phyloP scores from a whole-genome alignment of 2,329 filamentous ascomycete genomes.

The Fusarium illudens region DNA sequence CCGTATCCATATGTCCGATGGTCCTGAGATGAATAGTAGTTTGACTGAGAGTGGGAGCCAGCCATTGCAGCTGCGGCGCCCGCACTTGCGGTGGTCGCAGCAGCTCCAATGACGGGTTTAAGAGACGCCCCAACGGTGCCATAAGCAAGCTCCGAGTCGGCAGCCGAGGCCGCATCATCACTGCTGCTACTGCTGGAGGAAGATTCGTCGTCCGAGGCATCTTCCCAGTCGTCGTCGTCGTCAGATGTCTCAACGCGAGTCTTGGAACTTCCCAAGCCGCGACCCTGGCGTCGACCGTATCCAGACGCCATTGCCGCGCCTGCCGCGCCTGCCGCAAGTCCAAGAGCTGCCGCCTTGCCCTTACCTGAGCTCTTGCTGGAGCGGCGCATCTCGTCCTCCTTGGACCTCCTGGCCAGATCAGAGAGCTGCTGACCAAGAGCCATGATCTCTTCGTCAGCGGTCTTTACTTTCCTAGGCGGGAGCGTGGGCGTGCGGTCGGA shows the following conservation, averaged over 20 bases:
- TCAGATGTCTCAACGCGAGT: conserved; percentile 48
- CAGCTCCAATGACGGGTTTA: conserved; percentile 36
- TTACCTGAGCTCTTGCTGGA: conserved; percentile 44
- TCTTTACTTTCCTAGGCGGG: conserved; percentile 42
- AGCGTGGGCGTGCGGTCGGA: conserved; percentile 25
- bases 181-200: conserved; percentile 41
- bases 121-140: conserved; percentile 42
- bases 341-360: conserved; percentile 33
- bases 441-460: conserved; percentile 66
- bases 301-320: conserved; percentile 52
- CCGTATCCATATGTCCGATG: conserved; percentile 46
- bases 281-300: conserved; percentile 49
- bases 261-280: conserved; percentile 54
- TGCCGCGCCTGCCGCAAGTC: conserved; percentile 49
- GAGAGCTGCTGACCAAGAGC: conserved; percentile 64
- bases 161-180: conserved; percentile 44
- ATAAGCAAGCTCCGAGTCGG: conserved; percentile 53
- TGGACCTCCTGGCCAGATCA: conserved; percentile 60
- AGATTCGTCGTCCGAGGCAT: conserved; percentile 59
- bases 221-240: conserved; percentile 66
- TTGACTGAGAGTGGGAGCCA: conserved; percentile 42
- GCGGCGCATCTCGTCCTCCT: conserved; percentile 57
- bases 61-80: conserved; percentile 53
- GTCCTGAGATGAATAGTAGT: conserved; percentile 22
- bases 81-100: conserved; percentile 50